Percentiles rank a stretch among this genome's conserved stretches.
These are phyloP conservation scores for Gamarada debralockiae DNA, from an alignment of 495 filamentous ascomycete genomes.

Conservation along the genomic window DNA sequence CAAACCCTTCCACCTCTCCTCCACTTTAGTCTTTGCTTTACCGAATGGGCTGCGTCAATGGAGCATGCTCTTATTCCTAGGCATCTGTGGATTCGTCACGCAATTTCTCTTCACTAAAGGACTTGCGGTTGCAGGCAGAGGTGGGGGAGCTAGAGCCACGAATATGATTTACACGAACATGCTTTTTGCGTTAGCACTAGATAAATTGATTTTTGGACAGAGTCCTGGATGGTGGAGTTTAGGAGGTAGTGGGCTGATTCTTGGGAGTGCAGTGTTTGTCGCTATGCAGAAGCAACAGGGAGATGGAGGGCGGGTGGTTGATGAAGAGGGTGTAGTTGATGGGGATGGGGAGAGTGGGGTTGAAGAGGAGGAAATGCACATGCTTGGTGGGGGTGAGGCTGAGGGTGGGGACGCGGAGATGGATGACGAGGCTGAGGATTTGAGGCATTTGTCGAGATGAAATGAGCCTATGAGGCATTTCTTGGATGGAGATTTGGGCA, in stretches of 20 bases:
- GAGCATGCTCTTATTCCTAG: slow-evolving; percentile 64
- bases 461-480: no score
- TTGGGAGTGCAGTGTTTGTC: slow-evolving; percentile 78
- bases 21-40: slow-evolving; percentile 23
- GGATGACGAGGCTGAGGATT: slow-evolving; percentile 9
- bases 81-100: slow-evolving; percentile 75
- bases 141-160: slow-evolving; percentile 65
- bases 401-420: neutral
- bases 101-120: slow-evolving; percentile 87
- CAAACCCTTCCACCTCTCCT: slow-evolving; percentile 32
- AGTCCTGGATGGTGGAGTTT: slow-evolving; percentile 64
- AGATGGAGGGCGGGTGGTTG: slow-evolving; percentile 25
- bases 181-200: slow-evolving; percentile 83
- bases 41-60: slow-evolving; percentile 64
- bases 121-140: slow-evolving; percentile 55
- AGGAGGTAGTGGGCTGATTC: slow-evolving; percentile 71
- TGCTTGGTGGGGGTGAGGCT: slow-evolving; percentile 6
- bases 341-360: slow-evolving; percentile 37
- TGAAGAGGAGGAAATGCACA: slow-evolving; percentile 21
- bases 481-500: no score
- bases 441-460: slow-evolving; percentile 25
- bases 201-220: slow-evolving; percentile 72
- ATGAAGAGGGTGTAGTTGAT: slow-evolving; percentile 36
- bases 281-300: slow-evolving; percentile 48
- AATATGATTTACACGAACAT: slow-evolving; percentile 92